Evolutionary conservation across 768 basidiomycete species (phyloP).

Genomic region (Atractiella rhizophila): DNA sequence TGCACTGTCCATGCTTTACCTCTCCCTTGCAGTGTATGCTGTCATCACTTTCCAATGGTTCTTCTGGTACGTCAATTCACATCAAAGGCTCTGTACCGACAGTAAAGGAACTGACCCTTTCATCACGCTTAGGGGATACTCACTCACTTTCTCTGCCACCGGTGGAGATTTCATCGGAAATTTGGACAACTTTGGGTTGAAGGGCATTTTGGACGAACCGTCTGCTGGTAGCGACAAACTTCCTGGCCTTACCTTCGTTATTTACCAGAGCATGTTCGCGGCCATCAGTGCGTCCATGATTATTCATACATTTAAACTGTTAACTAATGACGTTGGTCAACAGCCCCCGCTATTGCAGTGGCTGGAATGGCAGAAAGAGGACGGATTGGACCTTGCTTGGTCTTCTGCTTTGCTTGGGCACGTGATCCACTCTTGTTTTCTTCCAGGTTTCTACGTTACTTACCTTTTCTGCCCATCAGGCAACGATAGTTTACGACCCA

Average conservation of each 20-base stretch:
- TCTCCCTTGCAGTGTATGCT: slow-evolving; percentile 26
- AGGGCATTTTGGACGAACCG: slow-evolving; percentile 28
- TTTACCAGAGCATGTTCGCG: slow-evolving; percentile 34
- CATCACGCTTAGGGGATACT: slow-evolving; percentile 33
- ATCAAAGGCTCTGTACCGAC: slow-evolving; percentile 25
- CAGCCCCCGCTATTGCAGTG: not conserved
- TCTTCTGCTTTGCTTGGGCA: slow-evolving; percentile 25
- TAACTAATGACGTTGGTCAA: not conserved
- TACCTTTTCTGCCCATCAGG: not conserved
- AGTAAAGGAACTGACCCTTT: not conserved
- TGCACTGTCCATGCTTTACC: slow-evolving; percentile 36
- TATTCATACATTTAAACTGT: not conserved
- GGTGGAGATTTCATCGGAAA: slow-evolving; percentile 65
- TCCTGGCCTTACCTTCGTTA: slow-evolving; percentile 36
- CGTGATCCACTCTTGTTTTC: slow-evolving; percentile 13
- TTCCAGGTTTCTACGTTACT: not conserved
- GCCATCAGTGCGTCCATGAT: not conserved
- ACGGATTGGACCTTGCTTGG: slow-evolving; percentile 21
- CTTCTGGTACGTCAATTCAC: slow-evolving; percentile 24
- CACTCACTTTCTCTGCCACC: slow-evolving; percentile 57
- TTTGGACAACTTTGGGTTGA: slow-evolving; percentile 49
- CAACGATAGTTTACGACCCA: slow-evolving; percentile 23
- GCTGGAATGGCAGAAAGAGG: slow-evolving; percentile 18
- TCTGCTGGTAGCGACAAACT: slow-evolving; percentile 24
- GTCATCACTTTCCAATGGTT: slow-evolving; percentile 35